Base-by-base conservation (phyloP, 768 basidiomycete species). In the Coprinopsis sp. region DNA sequence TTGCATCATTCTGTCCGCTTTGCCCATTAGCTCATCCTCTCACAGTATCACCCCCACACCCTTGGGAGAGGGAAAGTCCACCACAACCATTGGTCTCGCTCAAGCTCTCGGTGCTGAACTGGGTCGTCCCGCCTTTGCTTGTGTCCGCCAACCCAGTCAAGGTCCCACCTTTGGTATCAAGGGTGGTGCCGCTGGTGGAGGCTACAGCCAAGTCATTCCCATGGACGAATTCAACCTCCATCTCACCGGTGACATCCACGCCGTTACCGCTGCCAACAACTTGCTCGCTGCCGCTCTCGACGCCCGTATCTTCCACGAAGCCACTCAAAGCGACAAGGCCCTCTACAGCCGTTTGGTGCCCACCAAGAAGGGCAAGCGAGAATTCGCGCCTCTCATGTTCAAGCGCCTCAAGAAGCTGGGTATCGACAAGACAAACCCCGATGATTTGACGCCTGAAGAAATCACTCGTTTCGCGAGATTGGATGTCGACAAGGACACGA, bases 221-320 rank as follows among this genome's bases (percentile, higher is more conserved):
- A 97, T 98, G 95, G 95, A 97, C 59, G 95, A 97, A 87, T 98
- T 99, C 68, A 98, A 98, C 66, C 69, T 99, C 38, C 93, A 95
- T 60, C 70, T 94, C 65, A 95, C 93, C 33, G 94, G 94, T 52
- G 96, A 99, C 67, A 97, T 98, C 46, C 95, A 99, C 60, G 95
- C 96, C 33, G 89, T 97, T 18, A 90, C 91, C 8, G 95, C 95
- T 31, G 95, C 95, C 19, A 99, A 97, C 68, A 99, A 99, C 67
- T 66, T 98, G 54, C 79, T 99, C 31, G 91, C 95, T 53, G 95
- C 96, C 49, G 96, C 95, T 42, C 73, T 99, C 46, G 93, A 96
- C 61, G 95, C 95, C 16, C 84, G 95, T 42, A 94, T 96, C 67
- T 95, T 97, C 80, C 95, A 99, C 58, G 95, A 99, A 64, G 85